Percentiles rank a stretch among this genome's conserved stretches.
phyloP scores from a whole-genome alignment of 352 stramenopile species.

The Phytophthora sp. region DNA sequence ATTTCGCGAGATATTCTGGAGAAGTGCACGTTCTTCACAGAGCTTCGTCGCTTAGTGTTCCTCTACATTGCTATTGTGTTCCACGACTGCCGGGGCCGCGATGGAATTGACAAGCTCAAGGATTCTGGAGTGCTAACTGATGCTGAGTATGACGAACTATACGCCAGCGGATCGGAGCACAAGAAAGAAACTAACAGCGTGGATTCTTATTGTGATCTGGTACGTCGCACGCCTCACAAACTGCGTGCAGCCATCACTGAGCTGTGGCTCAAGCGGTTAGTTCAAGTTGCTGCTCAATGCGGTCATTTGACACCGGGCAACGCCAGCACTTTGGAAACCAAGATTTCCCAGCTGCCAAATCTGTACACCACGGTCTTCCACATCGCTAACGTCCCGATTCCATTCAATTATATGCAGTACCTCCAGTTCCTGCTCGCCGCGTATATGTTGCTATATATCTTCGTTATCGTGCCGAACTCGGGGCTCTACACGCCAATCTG shows the following conservation, averaged over 20 bases:
- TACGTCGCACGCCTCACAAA: conserved; percentile 64
- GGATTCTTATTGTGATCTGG: conserved; percentile 52
- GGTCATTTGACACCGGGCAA: conserved; percentile 61
- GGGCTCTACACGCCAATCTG: conserved; percentile 72
- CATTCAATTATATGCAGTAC: conserved; percentile 89
- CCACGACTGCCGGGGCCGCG: conserved; percentile 70
- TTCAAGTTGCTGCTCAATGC: conserved; percentile 61
- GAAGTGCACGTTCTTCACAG: conserved; percentile 79
- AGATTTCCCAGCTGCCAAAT: conserved; percentile 66
- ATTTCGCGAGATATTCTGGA: conserved; percentile 62
- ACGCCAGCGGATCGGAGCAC: conserved; percentile 63
- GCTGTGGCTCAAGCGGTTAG: conserved; percentile 76
- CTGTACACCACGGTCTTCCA: conserved; percentile 84
- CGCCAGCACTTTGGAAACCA: conserved; percentile 63
- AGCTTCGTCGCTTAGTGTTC: conserved; percentile 75
- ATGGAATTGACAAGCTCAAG: conserved; percentile 69
- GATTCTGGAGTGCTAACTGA: conserved; percentile 53
- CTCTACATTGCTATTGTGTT: conserved; percentile 84
- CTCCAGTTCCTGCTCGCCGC: conserved; percentile 64
- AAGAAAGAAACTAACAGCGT: conserved; percentile 31
- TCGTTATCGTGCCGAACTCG: conserved; percentile 76
- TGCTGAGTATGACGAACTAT: conserved; percentile 72
- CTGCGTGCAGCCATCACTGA: conserved; percentile 73
- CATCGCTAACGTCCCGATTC: conserved; percentile 83
- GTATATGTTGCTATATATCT: conserved; percentile 81